phyloP scores from a whole-genome alignment of 2,329 filamentous ascomycete genomes.

The Aspergillus unguis region DNA sequence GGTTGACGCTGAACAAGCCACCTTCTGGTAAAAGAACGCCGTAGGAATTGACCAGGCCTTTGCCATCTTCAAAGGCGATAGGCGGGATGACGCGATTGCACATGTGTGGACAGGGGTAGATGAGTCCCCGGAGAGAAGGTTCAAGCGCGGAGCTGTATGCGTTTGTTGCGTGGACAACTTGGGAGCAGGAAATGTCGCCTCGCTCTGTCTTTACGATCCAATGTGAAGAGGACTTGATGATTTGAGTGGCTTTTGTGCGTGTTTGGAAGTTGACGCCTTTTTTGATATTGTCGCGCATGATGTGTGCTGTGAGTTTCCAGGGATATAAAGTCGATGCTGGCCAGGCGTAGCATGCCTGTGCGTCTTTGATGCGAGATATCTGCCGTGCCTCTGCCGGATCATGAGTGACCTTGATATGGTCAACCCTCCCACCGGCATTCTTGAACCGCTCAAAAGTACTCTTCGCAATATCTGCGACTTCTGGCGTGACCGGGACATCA shows the following conservation, averaged over 20 bases:
- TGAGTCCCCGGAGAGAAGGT: slow-evolving; percentile 2
- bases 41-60: background rate
- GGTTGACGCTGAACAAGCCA: slow-evolving; percentile 1
- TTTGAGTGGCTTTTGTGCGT: background rate
- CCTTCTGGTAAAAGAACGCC: background rate
- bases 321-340: slow-evolving; percentile 5
- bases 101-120: slow-evolving; percentile 3
- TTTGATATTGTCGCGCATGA: background rate
- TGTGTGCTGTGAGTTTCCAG: slow-evolving; percentile 4
- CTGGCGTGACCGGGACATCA: slow-evolving; percentile 3
- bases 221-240: background rate
- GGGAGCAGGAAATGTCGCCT: background rate
- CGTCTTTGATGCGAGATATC: slow-evolving; percentile 4
- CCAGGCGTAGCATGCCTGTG: slow-evolving; percentile 3
- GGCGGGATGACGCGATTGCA: slow-evolving; percentile 1
- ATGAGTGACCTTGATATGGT: slow-evolving; percentile 4
- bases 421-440: background rate
- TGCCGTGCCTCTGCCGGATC: background rate
- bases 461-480: background rate
- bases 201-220: background rate
- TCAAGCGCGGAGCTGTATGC: slow-evolving; percentile 6
- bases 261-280: slow-evolving; percentile 4
- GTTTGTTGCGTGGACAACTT: slow-evolving; percentile 5
- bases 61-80: background rate
- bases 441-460: background rate